Evolutionary conservation across 805 yeast species (phyloP), one percentile per base, ranked within the genome.

Genomic region (Spathaspora sp.): DNA sequence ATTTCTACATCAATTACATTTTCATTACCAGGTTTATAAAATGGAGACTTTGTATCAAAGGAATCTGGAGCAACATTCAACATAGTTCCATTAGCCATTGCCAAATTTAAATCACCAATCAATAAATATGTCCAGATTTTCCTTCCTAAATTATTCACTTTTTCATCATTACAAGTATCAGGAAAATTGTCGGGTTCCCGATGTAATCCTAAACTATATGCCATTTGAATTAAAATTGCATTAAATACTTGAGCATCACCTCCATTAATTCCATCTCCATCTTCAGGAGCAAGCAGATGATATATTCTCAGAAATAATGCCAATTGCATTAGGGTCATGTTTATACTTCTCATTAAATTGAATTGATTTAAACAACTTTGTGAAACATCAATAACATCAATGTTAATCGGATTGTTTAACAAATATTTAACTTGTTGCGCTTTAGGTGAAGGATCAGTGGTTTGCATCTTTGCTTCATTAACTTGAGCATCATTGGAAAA

Each of bases 221-320:
- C 88, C 86, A 86, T 82, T 59, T 84, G 89, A 14, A 83, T 66
- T 29, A 83, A 69, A 66, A 82, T 75, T 1, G 85, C 82, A 12
- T 78, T 63, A 49, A 79, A 76, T 7, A 82, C 77, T 57, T 78
- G 83, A 2, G 83, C 75, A 47, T 80, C 81, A 43, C 83, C 85
- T 51, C 81, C 85, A 58, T 81, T 87, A 3, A 72, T 69, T 1
- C 78, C 75, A 58, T 81, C 85, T 40, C 85, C 86, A 59, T 79
- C 81, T 53, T 77, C 81, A 0, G 84, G 84, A 0, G 81, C 68
- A 49, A 63, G 69, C 32, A 65, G 70, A 55, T 67, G 79, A 63
- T 82, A 83, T 20, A 77, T 65, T 55, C 81, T 72, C 68, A 80
- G 72, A 53, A 78, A 67, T 49, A 82, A 52, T 7, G 83, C 77